phyloP scores from a whole-genome alignment of 2,329 filamentous ascomycete species.

The Paecilomyces sp. region DNA sequence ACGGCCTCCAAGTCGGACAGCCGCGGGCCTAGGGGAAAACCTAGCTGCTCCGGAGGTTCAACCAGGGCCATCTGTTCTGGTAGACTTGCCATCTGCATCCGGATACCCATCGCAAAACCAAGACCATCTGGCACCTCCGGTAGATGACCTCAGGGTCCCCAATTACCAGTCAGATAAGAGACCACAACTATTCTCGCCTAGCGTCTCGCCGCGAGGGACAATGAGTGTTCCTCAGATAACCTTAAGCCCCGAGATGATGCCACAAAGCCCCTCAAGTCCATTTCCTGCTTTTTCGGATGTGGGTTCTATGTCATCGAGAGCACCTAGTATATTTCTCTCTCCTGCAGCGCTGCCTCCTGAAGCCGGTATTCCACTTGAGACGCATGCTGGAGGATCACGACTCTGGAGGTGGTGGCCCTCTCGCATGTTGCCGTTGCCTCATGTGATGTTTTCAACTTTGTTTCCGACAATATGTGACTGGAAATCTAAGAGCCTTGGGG shows the following conservation, averaged over 20 bases:
- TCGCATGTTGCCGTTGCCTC: slow-evolving; percentile 61
- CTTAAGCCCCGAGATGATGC: slow-evolving; percentile 3
- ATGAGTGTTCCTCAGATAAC: slow-evolving; percentile 7
- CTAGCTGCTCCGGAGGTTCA: slow-evolving; percentile 7
- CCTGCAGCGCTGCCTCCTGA: slow-evolving; percentile 39
- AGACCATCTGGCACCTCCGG: slow-evolving; percentile 37
- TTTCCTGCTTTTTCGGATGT: slow-evolving; percentile 65
- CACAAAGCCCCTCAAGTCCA: slow-evolving; percentile 45
- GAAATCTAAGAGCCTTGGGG: slow-evolving; percentile 75
- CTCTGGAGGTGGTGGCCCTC: slow-evolving; percentile 76
- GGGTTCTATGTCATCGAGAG: slow-evolving; percentile 39
- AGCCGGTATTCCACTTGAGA: slow-evolving; percentile 29
- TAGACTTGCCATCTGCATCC: slow-evolving; percentile 28
- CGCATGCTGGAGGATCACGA: slow-evolving; percentile 5
- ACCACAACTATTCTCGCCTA: slow-evolving; percentile 15
- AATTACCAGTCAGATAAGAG: slow-evolving; percentile 23
- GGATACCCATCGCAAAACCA: slow-evolving; percentile 22
- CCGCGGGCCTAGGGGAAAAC: slow-evolving; percentile 26
- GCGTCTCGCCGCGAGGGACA: slow-evolving; percentile 23
- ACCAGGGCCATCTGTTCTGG: slow-evolving; percentile 14
- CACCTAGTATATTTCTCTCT: slow-evolving; percentile 52
- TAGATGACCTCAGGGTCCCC: slow-evolving; percentile 30
- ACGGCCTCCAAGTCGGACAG: slow-evolving; percentile 29
- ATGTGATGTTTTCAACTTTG: slow-evolving; percentile 63
- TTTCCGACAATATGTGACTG: slow-evolving; percentile 85